Percentiles rank a stretch among this genome's conserved stretches.
Evolutionary conservation across 768 basidiomycete genomes (phyloP).

Genomic region (Mycena galericulata): DNA sequence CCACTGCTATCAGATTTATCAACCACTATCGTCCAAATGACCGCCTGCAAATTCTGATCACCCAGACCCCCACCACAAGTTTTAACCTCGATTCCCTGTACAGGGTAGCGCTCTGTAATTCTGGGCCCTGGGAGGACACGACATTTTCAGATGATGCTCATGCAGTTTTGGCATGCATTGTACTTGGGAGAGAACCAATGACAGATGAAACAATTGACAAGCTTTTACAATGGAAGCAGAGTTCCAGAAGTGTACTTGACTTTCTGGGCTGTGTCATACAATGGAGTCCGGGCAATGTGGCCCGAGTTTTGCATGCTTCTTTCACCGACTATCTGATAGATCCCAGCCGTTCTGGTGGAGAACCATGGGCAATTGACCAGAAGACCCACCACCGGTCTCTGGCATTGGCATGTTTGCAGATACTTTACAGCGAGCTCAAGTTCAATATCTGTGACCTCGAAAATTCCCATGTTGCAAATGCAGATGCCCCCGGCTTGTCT

Average conservation of each 20-base stretch:
- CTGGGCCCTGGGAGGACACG: background rate
- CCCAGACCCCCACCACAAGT: background rate
- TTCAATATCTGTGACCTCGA: background rate
- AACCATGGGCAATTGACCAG: background rate
- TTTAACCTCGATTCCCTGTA: background rate
- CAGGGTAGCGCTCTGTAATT: background rate
- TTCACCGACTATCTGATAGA: background rate
- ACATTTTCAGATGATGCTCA: background rate
- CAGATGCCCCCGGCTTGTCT: background rate
- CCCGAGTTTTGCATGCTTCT: background rate
- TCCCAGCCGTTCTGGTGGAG: background rate
- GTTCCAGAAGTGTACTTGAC: too few relatives aligned
- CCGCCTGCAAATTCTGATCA: background rate
- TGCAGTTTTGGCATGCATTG: slow-evolving; percentile 1
- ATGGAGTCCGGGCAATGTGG: background rate
- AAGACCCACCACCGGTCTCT: background rate
- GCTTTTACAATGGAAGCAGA: too few relatives aligned
- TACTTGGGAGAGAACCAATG: background rate
- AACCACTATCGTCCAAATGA: background rate
- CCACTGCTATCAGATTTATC: background rate
- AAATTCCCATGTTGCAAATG: background rate
- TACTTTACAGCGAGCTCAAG: background rate
- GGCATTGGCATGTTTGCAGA: background rate
- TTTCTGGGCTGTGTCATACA: slow-evolving; percentile 6
- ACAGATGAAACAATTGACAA: background rate